phyloP scores from a whole-genome alignment of 2,329 filamentous ascomycete species.

The Zymoseptoria tritici region DNA sequence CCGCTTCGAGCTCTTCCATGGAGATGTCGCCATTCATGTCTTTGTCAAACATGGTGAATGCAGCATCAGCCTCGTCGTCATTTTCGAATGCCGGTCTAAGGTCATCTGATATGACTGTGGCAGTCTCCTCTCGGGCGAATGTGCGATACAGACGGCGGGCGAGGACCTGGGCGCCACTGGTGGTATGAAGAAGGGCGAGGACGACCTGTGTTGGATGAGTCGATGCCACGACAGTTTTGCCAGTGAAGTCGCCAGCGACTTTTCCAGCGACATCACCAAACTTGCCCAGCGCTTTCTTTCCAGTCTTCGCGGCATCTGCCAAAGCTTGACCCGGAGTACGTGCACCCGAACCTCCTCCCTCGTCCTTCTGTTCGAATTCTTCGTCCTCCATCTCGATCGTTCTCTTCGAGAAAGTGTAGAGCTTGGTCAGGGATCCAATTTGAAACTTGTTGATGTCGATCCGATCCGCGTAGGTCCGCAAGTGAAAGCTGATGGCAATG shows the following conservation, averaged over 20 bases:
- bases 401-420: constrained; percentile 57
- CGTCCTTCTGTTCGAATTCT: constrained; percentile 58
- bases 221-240: constrained; percentile 57
- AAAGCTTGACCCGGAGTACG: constrained; percentile 69
- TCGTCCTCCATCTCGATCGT: constrained; percentile 65
- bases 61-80: constrained; percentile 78
- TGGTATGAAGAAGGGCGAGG: constrained; percentile 64
- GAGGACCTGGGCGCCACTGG: constrained; percentile 69
- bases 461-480: constrained; percentile 79
- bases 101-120: constrained; percentile 72
- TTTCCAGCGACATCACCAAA: constrained; percentile 79
- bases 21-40: constrained; percentile 95
- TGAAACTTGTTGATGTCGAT: constrained; percentile 92
- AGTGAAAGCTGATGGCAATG: constrained; percentile 88
- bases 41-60: constrained; percentile 89
- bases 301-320: constrained; percentile 62
- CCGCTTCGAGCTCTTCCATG: constrained; percentile 86
- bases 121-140: constrained; percentile 65
- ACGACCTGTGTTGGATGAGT: constrained; percentile 81
- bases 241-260: constrained; percentile 87
- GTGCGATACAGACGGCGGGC: constrained; percentile 84
- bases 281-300: constrained; percentile 66
- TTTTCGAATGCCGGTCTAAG: constrained; percentile 70
- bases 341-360: constrained; percentile 46
- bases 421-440: constrained; percentile 59